Conservation (phyloP, 1,139 yeast species). For the Protomyces pachydermus region DNA sequence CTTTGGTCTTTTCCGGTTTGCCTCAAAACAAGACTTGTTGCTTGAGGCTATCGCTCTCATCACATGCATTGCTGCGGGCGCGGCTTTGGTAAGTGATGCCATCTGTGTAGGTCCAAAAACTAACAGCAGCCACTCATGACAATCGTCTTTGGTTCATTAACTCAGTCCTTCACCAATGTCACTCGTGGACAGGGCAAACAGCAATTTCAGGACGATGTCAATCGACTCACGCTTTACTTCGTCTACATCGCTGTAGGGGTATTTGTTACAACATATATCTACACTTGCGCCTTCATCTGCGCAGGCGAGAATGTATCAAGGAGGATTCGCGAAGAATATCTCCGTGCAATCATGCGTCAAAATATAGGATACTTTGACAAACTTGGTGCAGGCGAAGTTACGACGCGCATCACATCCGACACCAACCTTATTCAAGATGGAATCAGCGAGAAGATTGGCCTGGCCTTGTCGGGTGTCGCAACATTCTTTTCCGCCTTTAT, state of each 20-base stretch:
- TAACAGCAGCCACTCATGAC: constrained; percentile 35
- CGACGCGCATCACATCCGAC: constrained; percentile 45
- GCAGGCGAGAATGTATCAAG: constrained; percentile 45
- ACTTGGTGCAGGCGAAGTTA: constrained; percentile 45
- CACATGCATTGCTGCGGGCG: constrained; percentile 22
- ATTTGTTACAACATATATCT: constrained; percentile 33
- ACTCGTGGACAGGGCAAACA: constrained; percentile 32
- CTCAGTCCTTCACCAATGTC: constrained; percentile 41
- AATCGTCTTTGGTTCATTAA: constrained; percentile 37
- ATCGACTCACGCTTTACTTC: constrained; percentile 34
- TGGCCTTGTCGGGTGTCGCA: constrained; percentile 41
- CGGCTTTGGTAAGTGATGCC: constrained; percentile 10
- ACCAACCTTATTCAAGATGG: constrained; percentile 46
- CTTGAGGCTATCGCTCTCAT: constrained; percentile 12
- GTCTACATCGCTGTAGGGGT: constrained; percentile 36
- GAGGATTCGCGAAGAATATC: constrained; percentile 43
- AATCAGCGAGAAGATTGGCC: constrained; percentile 45
- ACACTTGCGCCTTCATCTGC: constrained; percentile 36
- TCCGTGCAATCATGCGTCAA: constrained; percentile 43
- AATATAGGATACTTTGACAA: constrained; percentile 47
- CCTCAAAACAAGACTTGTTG: constrained; percentile 6
- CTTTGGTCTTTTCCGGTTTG: constrained; percentile 21
- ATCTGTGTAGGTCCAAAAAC: background rate
- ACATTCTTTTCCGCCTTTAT: constrained; percentile 44
- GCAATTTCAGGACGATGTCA: constrained; percentile 34